Evolutionary conservation across 106 monocot genomes (phyloP).

Genomic region (Dendrobium chrysotoxum): DNA sequence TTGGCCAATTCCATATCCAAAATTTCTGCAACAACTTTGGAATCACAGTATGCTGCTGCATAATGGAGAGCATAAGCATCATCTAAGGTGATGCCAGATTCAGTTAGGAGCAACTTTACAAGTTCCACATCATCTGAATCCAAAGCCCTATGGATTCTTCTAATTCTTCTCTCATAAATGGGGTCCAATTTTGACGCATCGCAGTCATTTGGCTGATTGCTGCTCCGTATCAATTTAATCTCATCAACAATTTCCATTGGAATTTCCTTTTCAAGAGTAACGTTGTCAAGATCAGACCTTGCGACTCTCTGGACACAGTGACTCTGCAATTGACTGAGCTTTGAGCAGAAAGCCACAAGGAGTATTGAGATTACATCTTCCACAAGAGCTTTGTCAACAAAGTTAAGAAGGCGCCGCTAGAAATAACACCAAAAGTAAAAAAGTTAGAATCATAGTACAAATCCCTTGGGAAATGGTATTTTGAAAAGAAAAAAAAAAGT

Average conservation of each 20-base stretch:
- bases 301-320: conserved; percentile 65
- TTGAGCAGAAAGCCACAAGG: conserved; percentile 56
- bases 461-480: too few species aligned
- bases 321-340: conserved; percentile 38
- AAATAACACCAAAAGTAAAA: not conserved
- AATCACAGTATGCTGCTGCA: conserved; percentile 81
- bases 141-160: conserved; percentile 71
- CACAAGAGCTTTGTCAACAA: conserved; percentile 72
- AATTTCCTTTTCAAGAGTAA: conserved; percentile 68
- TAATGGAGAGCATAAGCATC: conserved; percentile 81
- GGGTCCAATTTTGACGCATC: conserved; percentile 16
- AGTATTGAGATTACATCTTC: conserved; percentile 89
- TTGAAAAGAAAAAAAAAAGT: too few species aligned
- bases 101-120: conserved; percentile 76
- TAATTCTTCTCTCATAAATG: conserved; percentile 46
- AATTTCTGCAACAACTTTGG: conserved; percentile 82
- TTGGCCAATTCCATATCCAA: conserved; percentile 45
- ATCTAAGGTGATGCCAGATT: conserved; percentile 70
- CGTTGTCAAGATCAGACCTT: conserved; percentile 64
- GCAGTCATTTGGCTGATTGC: conserved; percentile 12
- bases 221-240: conserved; percentile 39
- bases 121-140: conserved; percentile 95
- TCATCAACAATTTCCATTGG: conserved; percentile 42
- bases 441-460: not conserved
- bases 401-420: conserved; percentile 74